A percentile compares a stretch with the other conserved stretches of the same genome.
Conservation (phyloP, 768 basidiomycete species). For the Sarcomyxa edulis region DNA sequence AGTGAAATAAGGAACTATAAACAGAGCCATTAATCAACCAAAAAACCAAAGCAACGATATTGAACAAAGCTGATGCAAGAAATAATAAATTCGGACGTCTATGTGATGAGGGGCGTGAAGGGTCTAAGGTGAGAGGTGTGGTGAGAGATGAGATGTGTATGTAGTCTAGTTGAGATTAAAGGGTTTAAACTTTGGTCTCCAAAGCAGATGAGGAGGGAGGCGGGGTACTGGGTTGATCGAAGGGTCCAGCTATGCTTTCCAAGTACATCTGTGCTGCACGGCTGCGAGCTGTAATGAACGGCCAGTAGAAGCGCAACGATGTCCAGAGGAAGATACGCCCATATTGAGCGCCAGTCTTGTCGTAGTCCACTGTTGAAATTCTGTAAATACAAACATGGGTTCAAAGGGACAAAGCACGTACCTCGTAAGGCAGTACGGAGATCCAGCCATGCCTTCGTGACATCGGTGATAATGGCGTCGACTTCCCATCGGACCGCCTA, state of each 20-base stretch:
- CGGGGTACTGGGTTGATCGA: too few species aligned
- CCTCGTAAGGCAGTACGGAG: constrained; percentile 54
- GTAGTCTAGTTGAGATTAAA: too few species aligned
- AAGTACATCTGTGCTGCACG: constrained; percentile 25
- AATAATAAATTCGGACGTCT: too few species aligned
- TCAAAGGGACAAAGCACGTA: constrained; percentile 23
- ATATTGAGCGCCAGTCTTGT: constrained; percentile 55
- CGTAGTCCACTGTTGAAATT: constrained; percentile 51
- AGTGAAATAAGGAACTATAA: too few species aligned
- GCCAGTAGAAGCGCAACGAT: constrained; percentile 52
- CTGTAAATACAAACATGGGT: constrained; percentile 3
- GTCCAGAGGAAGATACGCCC: constrained; percentile 76
- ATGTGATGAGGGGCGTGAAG: too few species aligned
- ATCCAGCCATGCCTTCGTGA: constrained; percentile 63
- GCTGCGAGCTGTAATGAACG: constrained; percentile 28
- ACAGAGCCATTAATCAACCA: too few species aligned
- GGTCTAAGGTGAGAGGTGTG: too few species aligned
- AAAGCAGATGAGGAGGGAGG: constrained; percentile 9
- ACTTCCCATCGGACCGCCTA: constrained; percentile 79
- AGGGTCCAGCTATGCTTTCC: constrained; percentile 51
- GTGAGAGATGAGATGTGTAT: too few species aligned
- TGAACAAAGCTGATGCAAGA: too few species aligned
- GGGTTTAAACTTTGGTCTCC: constrained; percentile 6
- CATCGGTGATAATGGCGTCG: constrained; percentile 74
- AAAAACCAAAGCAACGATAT: too few species aligned